Percentiles rank a stretch among this genome's conserved stretches.
phyloP scores from a whole-genome alignment of 2,329 filamentous ascomycete species.

The Thyridium curvatum region DNA sequence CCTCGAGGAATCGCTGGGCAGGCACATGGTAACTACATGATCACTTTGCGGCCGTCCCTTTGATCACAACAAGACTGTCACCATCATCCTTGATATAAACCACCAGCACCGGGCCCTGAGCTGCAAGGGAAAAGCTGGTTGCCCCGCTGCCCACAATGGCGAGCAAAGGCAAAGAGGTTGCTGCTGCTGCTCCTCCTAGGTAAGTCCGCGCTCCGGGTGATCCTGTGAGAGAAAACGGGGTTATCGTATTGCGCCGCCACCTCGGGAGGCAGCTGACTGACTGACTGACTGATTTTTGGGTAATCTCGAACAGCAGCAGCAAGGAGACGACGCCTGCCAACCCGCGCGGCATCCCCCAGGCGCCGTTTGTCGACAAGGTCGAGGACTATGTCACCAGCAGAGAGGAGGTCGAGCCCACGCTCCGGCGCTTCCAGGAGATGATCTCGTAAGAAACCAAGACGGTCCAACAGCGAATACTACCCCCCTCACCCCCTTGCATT shows the following conservation, averaged over 20 bases:
- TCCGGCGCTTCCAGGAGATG: slow-evolving; percentile 88
- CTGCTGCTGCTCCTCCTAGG: no score
- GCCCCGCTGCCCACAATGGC: slow-evolving; percentile 24
- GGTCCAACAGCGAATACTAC: no score
- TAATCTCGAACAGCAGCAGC: slow-evolving; percentile 13
- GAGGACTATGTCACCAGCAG: slow-evolving; percentile 80
- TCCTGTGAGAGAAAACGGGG: no score
- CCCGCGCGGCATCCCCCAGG: slow-evolving; percentile 74
- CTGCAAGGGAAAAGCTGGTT: neutral
- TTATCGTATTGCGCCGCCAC: no score
- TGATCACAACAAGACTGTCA: no score
- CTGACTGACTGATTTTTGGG: neutral
- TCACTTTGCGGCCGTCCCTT: no score
- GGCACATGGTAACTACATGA: neutral
- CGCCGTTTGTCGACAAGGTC: slow-evolving; percentile 81
- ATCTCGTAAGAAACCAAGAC: slow-evolving; percentile 65
- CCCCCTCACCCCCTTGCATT: no score
- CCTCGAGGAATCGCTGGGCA: neutral
- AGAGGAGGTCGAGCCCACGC: slow-evolving; percentile 71
- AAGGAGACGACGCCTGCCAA: slow-evolving; percentile 59
- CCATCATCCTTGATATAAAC: neutral
- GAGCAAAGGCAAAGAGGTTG: slow-evolving; percentile 30
- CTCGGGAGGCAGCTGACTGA: no score
- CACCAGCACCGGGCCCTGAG: no score
- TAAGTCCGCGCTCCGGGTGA: no score